Base-by-base conservation (phyloP, 2,329 filamentous ascomycete genomes). In the Colletotrichum sp. region DNA sequence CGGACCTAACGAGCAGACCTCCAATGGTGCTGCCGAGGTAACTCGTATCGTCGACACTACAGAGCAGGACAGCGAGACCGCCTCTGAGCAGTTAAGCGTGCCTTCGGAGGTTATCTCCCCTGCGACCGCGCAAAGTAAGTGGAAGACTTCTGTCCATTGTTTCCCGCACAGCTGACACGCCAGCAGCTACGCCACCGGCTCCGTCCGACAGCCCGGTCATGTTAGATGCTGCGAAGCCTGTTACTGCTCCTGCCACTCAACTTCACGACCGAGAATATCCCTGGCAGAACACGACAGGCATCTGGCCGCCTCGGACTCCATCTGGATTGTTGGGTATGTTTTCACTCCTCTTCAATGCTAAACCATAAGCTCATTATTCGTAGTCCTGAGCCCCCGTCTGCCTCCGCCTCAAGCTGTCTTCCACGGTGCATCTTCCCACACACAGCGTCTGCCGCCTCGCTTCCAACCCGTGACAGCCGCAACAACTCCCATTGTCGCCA, bases 1-100 rank as follows among this genome's bases (percentile, higher is more conserved):
- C 38, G 38, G 5, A n/a, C 2, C 43, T 52, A 3, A 21, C 10
- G 3, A 21, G n/a, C n/a, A 13, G 10, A 52, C 7, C 43, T 0
- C n/a, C 43, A 52, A 21, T 0, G 10, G 4, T 21, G 6, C 43
- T 52, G 10, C 12, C 2, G 43, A 21, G 10, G n/a, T 1, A 0
- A 13, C 43, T 52, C 43, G n/a, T 5, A 0, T 2, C n/a, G 0
- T 52, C 43, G n/a, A 52, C 10, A 8, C n/a, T 52, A 21, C 16
- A 21, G 43, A 21, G 6, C 10, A 52, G n/a, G 43, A 52, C n/a
- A 52, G 43, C 43, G 43, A 13, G n/a, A 52, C 0, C n/a, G n/a
- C 10, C 43, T 52, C 43, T 52, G n/a, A 13, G 43, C 43, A 24
- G n/a, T 13, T 1, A 52, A 24, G 10, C 1, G 43, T 21, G 0